Percentiles rank a stretch among this genome's conserved stretches.
phyloP scores from a whole-genome alignment of 768 basidiomycete genomes.

The Macrolepiota fuliginosa region DNA sequence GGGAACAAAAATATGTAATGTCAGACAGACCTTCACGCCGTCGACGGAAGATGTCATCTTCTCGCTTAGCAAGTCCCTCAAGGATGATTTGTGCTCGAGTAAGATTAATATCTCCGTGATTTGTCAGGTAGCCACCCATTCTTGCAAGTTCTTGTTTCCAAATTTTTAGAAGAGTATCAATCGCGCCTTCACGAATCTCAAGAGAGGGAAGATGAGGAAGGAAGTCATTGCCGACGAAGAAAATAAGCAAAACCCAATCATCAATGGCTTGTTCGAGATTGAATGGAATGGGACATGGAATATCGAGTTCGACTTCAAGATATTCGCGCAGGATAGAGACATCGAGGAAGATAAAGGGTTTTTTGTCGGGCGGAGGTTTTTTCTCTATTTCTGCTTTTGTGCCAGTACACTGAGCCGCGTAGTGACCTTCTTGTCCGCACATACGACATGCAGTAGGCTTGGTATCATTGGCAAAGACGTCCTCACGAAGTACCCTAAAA shows the following conservation, averaged over 20 bases:
- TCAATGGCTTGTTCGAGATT: conserved; percentile 96
- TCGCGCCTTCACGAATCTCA: conserved; percentile 99
- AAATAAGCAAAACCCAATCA: conserved; percentile 99
- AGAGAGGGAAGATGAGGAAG: conserved; percentile 96
- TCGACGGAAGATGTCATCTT: conserved; percentile 93
- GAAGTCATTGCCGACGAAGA: conserved; percentile 99
- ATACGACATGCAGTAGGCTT: conserved; percentile 80
- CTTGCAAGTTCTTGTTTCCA: conserved; percentile 92
- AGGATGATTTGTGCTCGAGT: conserved; percentile 90
- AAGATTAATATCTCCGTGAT: conserved; percentile 87
- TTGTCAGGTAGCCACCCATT: conserved; percentile 97
- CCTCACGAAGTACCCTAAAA: conserved; percentile 96
- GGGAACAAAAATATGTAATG: conserved; percentile 4
- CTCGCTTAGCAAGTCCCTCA: conserved; percentile 89
- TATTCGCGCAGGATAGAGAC: conserved; percentile 95
- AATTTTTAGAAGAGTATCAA: conserved; percentile 93
- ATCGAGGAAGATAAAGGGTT: conserved; percentile 99
- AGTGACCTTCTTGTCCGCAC: conserved; percentile 94
- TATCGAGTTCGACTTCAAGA: conserved; percentile 91
- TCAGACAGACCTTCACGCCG: conserved; percentile 82
- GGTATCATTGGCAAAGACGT: conserved; percentile 87
- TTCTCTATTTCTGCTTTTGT: conserved; percentile 66
- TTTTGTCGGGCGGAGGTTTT: conserved; percentile 72
- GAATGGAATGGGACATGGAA: conserved; percentile 80
- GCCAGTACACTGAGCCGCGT: conserved; percentile 91